Evolutionary conservation across 2,329 filamentous ascomycete genomes (phyloP), one percentile per base, ranked within the genome.

Genomic region (Dactylellina haptotyla): DNA sequence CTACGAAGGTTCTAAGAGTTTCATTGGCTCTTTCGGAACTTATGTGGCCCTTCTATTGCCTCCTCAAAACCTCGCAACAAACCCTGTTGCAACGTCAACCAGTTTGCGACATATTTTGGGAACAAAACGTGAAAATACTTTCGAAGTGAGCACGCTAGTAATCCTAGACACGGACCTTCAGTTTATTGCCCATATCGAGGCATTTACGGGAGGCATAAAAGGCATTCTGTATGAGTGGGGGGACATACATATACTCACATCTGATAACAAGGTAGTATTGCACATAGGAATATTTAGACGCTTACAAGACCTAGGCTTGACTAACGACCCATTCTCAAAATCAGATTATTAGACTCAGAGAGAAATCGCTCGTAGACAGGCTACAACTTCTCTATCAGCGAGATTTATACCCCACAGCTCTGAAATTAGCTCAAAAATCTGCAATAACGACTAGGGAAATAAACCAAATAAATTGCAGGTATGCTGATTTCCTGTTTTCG

Each of bases 331-430:
- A n/a, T n/a, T n/a, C n/a, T 16, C 9, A 20, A 46, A 69, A 8
- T n/a, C 14, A 43, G 10, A 6, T 89, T 18, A 73, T 73, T 16
- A 73, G 90, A 41, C 98, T 97, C 78, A 92, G 93, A 77, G 94
- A 99, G 79, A 97, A 96, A 81, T 85, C 89, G 0, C 86, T 99
- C 10, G 90, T 93, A 76, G 93, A 97, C 80, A 92, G 95, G 78
- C 85, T 99, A 0, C 94, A 98, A 75, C 90, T 98, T 79, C 83
- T 99, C 4, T 99, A 97, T 78, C 92, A 97, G 78, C 88, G 94
- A 57, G 97, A 97, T 79, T 87, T 98, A 74, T 99, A 94, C 78
- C 89, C 94, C 0, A 83, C 96, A 53, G 95, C 95, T 1, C 95
- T 98, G 76, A 96, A 94, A 78, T 84, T 99, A 65, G 95, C 95